Percentiles rank a stretch among this genome's conserved stretches.
Evolutionary conservation across 2,329 filamentous ascomycete species (phyloP).

Genomic region (Colletotrichum australisinense): DNA sequence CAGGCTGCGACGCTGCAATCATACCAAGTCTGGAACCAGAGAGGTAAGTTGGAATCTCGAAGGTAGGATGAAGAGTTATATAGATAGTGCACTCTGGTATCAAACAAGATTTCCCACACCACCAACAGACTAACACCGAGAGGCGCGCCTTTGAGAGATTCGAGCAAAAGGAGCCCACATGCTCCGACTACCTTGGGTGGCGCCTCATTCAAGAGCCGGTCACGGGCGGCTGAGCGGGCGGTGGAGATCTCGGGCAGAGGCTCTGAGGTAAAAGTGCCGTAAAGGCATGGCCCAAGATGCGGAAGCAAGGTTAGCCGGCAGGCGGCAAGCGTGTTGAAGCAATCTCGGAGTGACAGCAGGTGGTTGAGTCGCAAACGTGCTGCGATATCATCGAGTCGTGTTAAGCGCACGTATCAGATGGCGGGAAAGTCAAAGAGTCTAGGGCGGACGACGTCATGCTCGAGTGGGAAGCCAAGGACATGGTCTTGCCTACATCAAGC

Average conservation of each 20-base stretch:
- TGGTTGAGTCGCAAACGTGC: not conserved
- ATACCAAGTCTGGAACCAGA: not conserved
- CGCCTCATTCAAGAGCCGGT: not conserved
- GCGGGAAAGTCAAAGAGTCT: not conserved
- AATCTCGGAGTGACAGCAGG: not conserved
- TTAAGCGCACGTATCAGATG: slow-evolving; percentile 33
- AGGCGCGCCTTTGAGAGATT: not conserved
- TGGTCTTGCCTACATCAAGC: not conserved
- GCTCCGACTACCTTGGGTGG: not conserved
- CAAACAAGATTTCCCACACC: not conserved
- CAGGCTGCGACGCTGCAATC: not conserved
- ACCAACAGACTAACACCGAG: slow-evolving; percentile 16
- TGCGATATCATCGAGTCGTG: slow-evolving; percentile 5
- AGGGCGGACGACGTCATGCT: slow-evolving; percentile 29
- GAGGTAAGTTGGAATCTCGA: not conserved
- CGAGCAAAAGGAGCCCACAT: not conserved
- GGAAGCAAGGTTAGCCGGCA: slow-evolving; percentile 1
- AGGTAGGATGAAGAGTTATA: not conserved
- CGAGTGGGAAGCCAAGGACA: slow-evolving; percentile 15
- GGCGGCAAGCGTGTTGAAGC: not conserved
- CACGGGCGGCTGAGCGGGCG: not conserved
- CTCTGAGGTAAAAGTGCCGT: not conserved
- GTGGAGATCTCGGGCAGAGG: not conserved
- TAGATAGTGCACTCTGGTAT: not conserved
- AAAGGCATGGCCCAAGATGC: slow-evolving; percentile 5